Percentiles rank a stretch among this genome's conserved stretches.
Conservation (phyloP, 208 protist species). For the Porcisia deanei region DNA sequence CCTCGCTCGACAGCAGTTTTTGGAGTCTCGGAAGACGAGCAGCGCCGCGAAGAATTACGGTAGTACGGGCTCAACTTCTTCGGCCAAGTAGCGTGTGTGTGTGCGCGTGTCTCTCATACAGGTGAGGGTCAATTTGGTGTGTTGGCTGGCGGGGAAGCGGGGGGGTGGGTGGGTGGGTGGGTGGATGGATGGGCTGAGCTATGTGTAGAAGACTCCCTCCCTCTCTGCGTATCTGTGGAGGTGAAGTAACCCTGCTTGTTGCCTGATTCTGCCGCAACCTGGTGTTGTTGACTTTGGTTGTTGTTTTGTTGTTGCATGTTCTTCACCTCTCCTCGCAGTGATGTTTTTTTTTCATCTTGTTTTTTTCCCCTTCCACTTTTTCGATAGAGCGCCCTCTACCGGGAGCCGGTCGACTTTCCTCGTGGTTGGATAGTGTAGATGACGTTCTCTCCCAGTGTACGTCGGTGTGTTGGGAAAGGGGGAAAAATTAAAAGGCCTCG, state of each 20-base stretch:
- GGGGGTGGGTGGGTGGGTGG: too few relatives aligned
- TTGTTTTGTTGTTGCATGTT: background rate
- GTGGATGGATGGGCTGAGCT: too few relatives aligned
- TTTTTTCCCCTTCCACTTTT: background rate
- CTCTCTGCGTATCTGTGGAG: too few relatives aligned
- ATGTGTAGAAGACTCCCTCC: too few relatives aligned
- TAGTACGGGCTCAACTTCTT: slow-evolving; percentile 1
- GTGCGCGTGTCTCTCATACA: background rate
- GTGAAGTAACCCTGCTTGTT: too few relatives aligned
- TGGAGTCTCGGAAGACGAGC: slow-evolving; percentile 47
- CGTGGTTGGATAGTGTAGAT: background rate
- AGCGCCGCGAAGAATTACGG: slow-evolving; percentile 22
- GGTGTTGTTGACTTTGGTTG: too few relatives aligned
- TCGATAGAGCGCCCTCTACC: background rate
- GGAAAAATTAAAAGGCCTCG: too few relatives aligned
- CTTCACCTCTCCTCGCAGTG: background rate
- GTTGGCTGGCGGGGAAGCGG: too few relatives aligned
- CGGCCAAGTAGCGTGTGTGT: slow-evolving; percentile 1
- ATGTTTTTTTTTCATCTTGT: slow-evolving; percentile 9
- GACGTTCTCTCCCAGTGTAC: too few relatives aligned
- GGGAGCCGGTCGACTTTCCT: background rate
- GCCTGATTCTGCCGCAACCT: too few relatives aligned
- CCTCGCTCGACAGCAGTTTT: slow-evolving; percentile 68
- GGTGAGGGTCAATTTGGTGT: background rate
- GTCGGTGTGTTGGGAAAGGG: too few relatives aligned